Evolutionary conservation across 164 flowering plant species (phyloP), one percentile per base, ranked within the genome.

Genomic region (Umbellularia californica): DNA sequence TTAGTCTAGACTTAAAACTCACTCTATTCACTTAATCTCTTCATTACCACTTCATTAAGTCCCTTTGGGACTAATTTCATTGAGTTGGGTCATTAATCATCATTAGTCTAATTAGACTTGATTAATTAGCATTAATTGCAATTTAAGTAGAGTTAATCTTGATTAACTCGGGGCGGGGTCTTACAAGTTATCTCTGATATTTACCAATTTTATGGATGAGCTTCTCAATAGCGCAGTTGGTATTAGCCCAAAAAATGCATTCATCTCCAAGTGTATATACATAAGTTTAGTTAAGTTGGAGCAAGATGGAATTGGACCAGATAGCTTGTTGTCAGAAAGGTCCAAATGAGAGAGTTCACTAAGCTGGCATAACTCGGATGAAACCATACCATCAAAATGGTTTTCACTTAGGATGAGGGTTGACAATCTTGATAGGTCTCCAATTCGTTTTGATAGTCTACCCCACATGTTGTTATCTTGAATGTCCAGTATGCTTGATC

Each of bases 221-320:
- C 66, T 68, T 20, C 27, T 58, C 1, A 24, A 68, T 5, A 69
- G 58, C 2, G 66, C 77, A 33, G 24, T 68, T 58, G 51, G 19
- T 28, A 74, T 22, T 1, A 52, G 19, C 33, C 72, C 72, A n/a
- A 68, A 20, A 15, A 74, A 62, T 12, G 55, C 72, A 74, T 74
- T 74, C 23, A 23, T 15, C 33, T 41, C 47, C 15, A 68, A 58
- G 58, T 68, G 52, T 20, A 69, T 22, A 35, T 68, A 58, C 51
- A 25, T 69, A 5, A 74, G 27, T 19, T 33, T 30, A n/a, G 77
- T 30, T 58, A 22, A 47, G 27, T 58, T 68, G 35, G 69, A 58
- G 33, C 77, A 74, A 68, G 77, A 35, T 15, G 77, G 77, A 0
- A 55, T 33, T 28, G 52, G 13, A 5, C 77, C 77, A 55, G 1